Percentiles rank a stretch among this genome's conserved stretches.
Conservation (phyloP, 2,329 filamentous ascomycete species). For the Cytospora schulzeri region DNA sequence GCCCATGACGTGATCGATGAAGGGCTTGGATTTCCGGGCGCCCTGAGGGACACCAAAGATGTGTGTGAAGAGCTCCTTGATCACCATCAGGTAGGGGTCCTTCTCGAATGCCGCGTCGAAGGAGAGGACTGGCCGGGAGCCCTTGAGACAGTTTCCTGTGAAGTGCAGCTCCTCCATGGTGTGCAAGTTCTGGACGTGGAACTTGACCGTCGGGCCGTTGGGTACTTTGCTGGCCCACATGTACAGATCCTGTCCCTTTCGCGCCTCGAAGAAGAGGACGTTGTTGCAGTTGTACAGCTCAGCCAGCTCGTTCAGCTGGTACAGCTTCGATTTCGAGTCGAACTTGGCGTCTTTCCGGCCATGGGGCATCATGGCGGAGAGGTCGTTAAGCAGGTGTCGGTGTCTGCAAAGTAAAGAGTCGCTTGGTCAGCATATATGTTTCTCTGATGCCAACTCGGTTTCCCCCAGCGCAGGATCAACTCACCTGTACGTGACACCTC, state of each 20-base stretch:
- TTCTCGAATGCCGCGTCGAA: conserved; percentile 88
- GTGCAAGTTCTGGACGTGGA: conserved; percentile 86
- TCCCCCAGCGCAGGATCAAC: conserved; percentile 28
- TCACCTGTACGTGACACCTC: conserved; percentile 87
- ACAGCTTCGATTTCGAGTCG: conserved; percentile 89
- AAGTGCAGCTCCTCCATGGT: conserved; percentile 98
- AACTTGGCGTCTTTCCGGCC: conserved; percentile 94
- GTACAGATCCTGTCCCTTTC: conserved; percentile 93
- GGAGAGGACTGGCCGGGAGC: conserved; percentile 84
- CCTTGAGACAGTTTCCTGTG: conserved; percentile 94
- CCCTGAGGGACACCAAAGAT: conserved; percentile 90
- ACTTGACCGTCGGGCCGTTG: conserved; percentile 64
- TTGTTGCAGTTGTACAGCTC: conserved; percentile 87
- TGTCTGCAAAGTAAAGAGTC: conserved; percentile 60
- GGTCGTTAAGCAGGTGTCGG: conserved; percentile 87
- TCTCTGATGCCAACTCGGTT: background rate
- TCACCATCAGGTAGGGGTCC: conserved; percentile 75
- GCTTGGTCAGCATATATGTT: background rate
- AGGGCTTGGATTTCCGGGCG: conserved; percentile 89
- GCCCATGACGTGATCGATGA: conserved; percentile 91
- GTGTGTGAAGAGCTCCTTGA: conserved; percentile 88
- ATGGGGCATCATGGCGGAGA: conserved; percentile 87
- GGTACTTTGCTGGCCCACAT: conserved; percentile 91
- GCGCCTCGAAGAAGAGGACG: conserved; percentile 90
- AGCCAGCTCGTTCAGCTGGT: conserved; percentile 74